Percentiles rank a stretch among this genome's conserved stretches.
Conservation (phyloP, 2,329 filamentous ascomycete species). For the Aspergillus aculeatinus region DNA sequence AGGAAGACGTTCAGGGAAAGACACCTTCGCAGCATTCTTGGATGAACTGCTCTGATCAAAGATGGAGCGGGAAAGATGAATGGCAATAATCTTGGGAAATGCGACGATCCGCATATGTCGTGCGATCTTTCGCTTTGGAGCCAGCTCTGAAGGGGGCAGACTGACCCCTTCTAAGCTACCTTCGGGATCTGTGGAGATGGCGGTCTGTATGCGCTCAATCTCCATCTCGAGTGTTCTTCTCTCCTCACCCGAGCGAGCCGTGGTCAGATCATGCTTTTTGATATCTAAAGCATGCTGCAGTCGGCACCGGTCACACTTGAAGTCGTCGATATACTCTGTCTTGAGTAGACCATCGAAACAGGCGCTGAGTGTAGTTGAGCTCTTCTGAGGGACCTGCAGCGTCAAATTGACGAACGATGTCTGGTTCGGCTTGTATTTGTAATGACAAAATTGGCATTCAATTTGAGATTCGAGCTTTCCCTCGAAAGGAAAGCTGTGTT, state of each 20-base stretch:
- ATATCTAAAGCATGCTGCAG: constrained; percentile 73
- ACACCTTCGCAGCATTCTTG: constrained; percentile 92
- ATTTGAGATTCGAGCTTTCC: constrained; percentile 92
- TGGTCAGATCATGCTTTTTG: constrained; percentile 60
- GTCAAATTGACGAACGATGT: constrained; percentile 91
- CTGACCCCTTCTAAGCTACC: constrained; percentile 67
- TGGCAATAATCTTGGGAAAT: constrained; percentile 86
- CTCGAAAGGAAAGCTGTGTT: constrained; percentile 78
- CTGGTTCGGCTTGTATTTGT: constrained; percentile 78
- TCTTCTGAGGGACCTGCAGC: constrained; percentile 81
- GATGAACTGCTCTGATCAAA: constrained; percentile 77
- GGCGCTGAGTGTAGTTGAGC: constrained; percentile 74
- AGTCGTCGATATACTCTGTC: constrained; percentile 94
- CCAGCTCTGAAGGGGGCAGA: constrained; percentile 70
- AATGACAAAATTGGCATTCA: constrained; percentile 84
- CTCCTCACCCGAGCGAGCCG: constrained; percentile 54
- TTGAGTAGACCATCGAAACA: constrained; percentile 96
- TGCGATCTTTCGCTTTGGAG: constrained; percentile 80
- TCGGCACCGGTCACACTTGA: constrained; percentile 89
- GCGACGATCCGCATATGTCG: constrained; percentile 81
- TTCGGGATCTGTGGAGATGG: constrained; percentile 81
- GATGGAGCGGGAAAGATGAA: constrained; percentile 91
- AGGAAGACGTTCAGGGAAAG: constrained; percentile 82
- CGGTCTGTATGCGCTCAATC: constrained; percentile 64
- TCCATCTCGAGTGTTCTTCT: constrained; percentile 55